Percentiles rank a stretch among this genome's conserved stretches.
These are phyloP conservation scores for Zygnema cylindricum DNA, from an alignment of 139 green algal species.

Conservation along the genomic window DNA sequence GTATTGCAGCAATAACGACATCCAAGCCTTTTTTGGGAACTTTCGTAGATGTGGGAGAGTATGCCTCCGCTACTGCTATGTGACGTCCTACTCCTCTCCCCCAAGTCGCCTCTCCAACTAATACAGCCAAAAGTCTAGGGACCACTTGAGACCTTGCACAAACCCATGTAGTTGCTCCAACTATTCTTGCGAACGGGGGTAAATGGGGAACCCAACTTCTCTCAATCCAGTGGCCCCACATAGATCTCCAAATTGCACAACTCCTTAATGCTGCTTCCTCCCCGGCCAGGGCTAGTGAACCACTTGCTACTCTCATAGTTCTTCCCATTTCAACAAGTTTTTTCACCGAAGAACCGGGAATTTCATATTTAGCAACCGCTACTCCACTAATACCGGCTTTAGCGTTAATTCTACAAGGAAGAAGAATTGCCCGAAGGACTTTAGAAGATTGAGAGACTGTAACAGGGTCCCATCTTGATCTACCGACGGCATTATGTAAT, in stretches of 20 bases:
- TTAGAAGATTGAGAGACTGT: no score
- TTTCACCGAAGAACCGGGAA: background rate
- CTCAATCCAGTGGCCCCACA: conserved; percentile 3
- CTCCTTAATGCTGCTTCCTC: background rate
- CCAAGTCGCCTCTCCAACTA: conserved; percentile 45
- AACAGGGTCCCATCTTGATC: no score
- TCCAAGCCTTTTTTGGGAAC: background rate
- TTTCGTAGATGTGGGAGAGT: background rate
- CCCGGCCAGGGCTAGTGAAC: background rate
- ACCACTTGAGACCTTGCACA: conserved; percentile 44
- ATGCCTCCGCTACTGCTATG: conserved; percentile 4
- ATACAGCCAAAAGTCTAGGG: conserved; percentile 28
- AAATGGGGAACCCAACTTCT: conserved; percentile 16
- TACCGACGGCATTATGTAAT: no score
- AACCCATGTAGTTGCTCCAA: conserved; percentile 24
- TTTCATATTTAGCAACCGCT: no score
- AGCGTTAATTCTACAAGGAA: no score
- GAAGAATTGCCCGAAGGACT: no score
- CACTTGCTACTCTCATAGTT: background rate
- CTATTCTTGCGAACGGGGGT: conserved; percentile 21
- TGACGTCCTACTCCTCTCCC: background rate
- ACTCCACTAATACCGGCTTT: no score
- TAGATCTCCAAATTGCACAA: conserved; percentile 2
- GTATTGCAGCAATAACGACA: background rate
- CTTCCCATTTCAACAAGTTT: background rate